These are phyloP conservation scores for Ogataea angusta DNA, from an alignment of 805 yeast species.

Conservation along the genomic window DNA sequence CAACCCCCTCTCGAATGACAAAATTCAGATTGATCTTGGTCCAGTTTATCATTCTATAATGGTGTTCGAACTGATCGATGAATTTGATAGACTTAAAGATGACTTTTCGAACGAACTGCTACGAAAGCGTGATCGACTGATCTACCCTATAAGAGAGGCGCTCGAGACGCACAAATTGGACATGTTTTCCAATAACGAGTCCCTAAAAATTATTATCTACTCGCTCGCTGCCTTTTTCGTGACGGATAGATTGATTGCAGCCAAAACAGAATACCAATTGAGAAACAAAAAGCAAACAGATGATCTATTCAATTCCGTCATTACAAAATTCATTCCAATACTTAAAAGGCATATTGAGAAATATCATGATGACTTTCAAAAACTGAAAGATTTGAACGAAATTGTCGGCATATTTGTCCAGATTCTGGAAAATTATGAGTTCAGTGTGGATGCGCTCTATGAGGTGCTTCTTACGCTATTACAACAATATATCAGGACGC, in stretches of 20 bases:
- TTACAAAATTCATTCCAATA: slow-evolving; percentile 56
- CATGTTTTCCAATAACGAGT: slow-evolving; percentile 36
- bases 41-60: slow-evolving; percentile 79
- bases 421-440: slow-evolving; percentile 69
- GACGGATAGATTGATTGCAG: slow-evolving; percentile 66
- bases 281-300: slow-evolving; percentile 58
- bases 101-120: slow-evolving; percentile 71
- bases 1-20: slow-evolving; percentile 46
- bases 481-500: slow-evolving; percentile 54
- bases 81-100: slow-evolving; percentile 54
- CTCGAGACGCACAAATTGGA: slow-evolving; percentile 29
- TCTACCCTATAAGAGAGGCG: slow-evolving; percentile 56
- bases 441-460: slow-evolving; percentile 57
- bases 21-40: slow-evolving; percentile 54
- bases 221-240: slow-evolving; percentile 74
- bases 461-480: slow-evolving; percentile 58
- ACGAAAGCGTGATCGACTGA: slow-evolving; percentile 64
- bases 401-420: slow-evolving; percentile 69
- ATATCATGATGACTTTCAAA: slow-evolving; percentile 40
- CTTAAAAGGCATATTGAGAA: slow-evolving; percentile 46
- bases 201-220: slow-evolving; percentile 53
- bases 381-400: slow-evolving; percentile 53
- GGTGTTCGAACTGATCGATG: slow-evolving; percentile 73
- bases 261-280: slow-evolving; percentile 60
- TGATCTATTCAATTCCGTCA: slow-evolving; percentile 74